Conservation (phyloP, 768 basidiomycete species). For the Astraeus odoratus region DNA sequence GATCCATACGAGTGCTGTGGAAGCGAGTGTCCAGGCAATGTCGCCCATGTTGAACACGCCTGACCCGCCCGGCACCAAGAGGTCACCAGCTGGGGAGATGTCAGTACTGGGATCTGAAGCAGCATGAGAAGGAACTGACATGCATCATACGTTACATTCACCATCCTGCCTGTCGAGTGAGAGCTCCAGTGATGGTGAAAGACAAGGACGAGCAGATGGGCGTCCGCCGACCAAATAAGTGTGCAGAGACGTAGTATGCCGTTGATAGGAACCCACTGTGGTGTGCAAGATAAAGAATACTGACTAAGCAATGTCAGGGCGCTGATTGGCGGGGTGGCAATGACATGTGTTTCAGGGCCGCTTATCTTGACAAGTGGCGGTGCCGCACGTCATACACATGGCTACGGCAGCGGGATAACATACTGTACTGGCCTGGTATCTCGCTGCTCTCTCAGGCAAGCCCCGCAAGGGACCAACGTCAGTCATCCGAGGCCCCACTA, state of each 20-base stretch:
- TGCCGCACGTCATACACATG: too few species aligned
- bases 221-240: too few species aligned
- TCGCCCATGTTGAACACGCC: slow-evolving; percentile 54
- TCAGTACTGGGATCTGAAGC: neutral
- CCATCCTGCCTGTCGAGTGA: slow-evolving; percentile 23
- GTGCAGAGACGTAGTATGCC: too few species aligned
- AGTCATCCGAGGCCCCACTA: too few species aligned
- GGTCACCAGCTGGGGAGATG: slow-evolving; percentile 29
- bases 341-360: neutral
- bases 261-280: neutral
- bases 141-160: slow-evolving; percentile 37
- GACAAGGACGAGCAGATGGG: too few species aligned
- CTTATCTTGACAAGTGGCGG: too few species aligned
- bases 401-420: too few species aligned
- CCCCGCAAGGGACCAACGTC: too few species aligned
- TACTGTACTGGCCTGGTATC: too few species aligned
- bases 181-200: neutral
- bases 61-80: slow-evolving; percentile 20
- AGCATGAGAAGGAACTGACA: slow-evolving; percentile 18
- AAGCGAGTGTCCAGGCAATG: slow-evolving; percentile 62
- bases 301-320: slow-evolving; percentile 6
- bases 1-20: slow-evolving; percentile 77
- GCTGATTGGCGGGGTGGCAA: neutral
- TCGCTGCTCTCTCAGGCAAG: too few species aligned
- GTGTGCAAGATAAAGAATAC: slow-evolving; percentile 10